Evolutionary conservation across 2,329 filamentous ascomycete genomes (phyloP), one percentile per base, ranked within the genome.

Genomic region (Diatrype stigma): DNA sequence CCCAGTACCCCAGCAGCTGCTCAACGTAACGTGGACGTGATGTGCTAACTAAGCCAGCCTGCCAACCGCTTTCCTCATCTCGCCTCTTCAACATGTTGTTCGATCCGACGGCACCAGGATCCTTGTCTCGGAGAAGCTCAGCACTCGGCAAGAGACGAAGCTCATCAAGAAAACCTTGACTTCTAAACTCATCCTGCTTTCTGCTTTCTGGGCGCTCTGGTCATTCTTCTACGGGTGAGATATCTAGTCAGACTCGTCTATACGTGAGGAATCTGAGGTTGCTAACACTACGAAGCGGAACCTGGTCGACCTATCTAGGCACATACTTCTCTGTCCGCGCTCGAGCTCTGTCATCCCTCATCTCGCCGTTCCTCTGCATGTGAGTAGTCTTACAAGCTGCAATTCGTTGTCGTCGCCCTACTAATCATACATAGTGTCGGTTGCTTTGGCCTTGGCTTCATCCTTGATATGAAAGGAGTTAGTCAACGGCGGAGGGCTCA

Each of bases 291-390:
- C 45, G 30, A 37, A 72, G 71, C 48, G 73, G 73, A 6, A 70
- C 71, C 6, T 75, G 72, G 73, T 71, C 69, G 3, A 76, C 72
- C 3, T 75, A 75, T 51, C 63, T 75, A 12, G 71, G 61, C 30
- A 71, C 67, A 10, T 74, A 74, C 53, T 75, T 75, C 54, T 67
- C 67, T 11, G 72, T 75, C 23, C 72, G 73, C 19, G 65, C 72
- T 28, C 69, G 70, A 22, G 73, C 74, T 3, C 65, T 73, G 8
- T 75, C 73, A 0, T 74, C 73, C 3, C 66, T 76, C 10, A 59
- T 76, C 23, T 75, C 73, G 6, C 74, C 74, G 0, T 76, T 76
- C 61, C 75, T 77, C 58, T 77, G 74, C 67, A 75, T 76, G 68
- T 68, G 56, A 60, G 69, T 60, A 10, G 21, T 44, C 40, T 11